Evolutionary conservation across 73 alveolate species (phyloP).

Genomic region (Paramecium primaurelia): DNA sequence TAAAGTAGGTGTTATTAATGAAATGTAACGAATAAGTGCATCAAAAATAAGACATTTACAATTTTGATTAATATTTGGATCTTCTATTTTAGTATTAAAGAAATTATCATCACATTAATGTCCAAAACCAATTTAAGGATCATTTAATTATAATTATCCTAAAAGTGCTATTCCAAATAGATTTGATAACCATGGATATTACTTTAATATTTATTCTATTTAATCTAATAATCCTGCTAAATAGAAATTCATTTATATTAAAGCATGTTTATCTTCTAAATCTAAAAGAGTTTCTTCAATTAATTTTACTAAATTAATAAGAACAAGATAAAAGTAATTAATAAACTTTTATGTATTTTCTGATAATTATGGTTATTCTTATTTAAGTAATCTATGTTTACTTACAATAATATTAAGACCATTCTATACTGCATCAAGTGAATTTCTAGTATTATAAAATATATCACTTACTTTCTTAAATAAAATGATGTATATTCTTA

Average conservation of each 20-base stretch:
- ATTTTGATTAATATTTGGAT: background rate
- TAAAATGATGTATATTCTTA: background rate
- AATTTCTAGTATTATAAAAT: background rate
- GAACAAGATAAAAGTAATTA: background rate
- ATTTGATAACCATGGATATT: background rate
- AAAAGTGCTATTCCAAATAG: background rate
- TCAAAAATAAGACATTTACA: background rate
- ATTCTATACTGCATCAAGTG: background rate
- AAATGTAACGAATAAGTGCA: background rate
- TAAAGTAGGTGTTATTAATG: conserved; percentile 29
- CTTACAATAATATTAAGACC: background rate
- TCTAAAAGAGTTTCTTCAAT: background rate
- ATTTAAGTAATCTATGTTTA: background rate
- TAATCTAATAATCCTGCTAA: background rate
- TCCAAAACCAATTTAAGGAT: background rate
- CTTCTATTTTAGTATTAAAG: background rate
- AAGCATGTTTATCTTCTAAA: background rate
- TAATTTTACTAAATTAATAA: background rate
- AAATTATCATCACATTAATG: conserved; percentile 20
- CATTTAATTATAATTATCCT: background rate
- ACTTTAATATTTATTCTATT: background rate
- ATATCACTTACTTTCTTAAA: background rate
- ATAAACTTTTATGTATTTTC: background rate
- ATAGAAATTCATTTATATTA: background rate
- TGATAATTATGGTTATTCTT: background rate